Evolutionary conservation across 345 rosid species (phyloP).

Genomic region (Eucalyptus polybractea): DNA sequence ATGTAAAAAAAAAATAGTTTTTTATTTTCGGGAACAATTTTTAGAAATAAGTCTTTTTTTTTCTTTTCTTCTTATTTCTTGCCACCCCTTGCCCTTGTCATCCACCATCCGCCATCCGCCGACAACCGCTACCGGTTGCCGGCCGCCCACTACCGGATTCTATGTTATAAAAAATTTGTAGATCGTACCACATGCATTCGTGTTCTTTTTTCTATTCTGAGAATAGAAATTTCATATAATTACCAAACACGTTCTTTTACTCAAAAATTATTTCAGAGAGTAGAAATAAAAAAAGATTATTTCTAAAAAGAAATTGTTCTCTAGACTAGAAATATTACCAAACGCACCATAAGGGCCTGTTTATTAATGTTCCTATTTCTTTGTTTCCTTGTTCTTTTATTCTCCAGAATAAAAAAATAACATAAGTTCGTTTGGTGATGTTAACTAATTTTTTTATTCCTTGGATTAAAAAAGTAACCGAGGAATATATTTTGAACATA

Average conservation of each 20-base stretch:
- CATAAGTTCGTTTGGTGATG: no score
- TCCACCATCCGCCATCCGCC: fast-evolving
- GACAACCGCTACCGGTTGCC: fast-evolving
- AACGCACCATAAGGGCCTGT: fast-evolving
- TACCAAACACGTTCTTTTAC: fast-evolving
- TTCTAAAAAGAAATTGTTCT: fast-evolving
- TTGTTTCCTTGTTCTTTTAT: no score
- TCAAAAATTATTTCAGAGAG: fast-evolving
- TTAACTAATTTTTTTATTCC: no score
- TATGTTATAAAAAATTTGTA: fast-evolving
- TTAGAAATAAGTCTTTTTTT: no score
- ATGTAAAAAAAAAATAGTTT: no score
- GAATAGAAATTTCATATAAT: fast-evolving
- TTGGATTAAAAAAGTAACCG: fast-evolving
- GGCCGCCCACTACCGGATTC: fast-evolving
- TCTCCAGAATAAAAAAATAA: fast-evolving
- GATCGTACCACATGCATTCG: fast-evolving
- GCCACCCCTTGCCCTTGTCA: no score
- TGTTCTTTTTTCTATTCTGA: fast-evolving
- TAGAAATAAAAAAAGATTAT: no score
- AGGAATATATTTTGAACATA: fast-evolving
- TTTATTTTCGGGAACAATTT: no score
- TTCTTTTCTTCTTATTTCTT: no score
- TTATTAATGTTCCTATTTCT: no score
- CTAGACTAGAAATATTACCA: fast-evolving